Evolutionary conservation across 768 basidiomycete genomes (phyloP), one percentile per base, ranked within the genome.

Genomic region (Naematelia encephala): DNA sequence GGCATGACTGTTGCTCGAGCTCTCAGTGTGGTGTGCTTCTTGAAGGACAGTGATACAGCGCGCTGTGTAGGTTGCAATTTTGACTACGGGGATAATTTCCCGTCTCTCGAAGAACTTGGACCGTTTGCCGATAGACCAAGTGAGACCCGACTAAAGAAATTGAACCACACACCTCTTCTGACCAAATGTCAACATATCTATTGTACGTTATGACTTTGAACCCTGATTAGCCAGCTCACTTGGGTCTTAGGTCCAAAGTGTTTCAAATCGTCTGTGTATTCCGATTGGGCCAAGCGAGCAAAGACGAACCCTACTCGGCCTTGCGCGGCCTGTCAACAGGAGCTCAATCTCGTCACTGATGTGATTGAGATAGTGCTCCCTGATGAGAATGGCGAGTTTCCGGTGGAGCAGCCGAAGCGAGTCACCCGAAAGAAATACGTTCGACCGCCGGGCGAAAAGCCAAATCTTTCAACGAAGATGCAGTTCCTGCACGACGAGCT

Each of bases 131-230:
- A 56, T 10, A 84, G 84, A 67, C 61, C 66, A 61, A 57, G 44
- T 68, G 70, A 57, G 47, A 55, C 25, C 72, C 64, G 50, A 46
- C 34, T 26, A 30, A 76, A 69, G 48, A 64, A 64, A 55, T 48
- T 60, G 47, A 34, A 64, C 48, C 47, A 47, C 25, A 63, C 83
- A 23, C 84, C 87, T 0, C 79, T 97, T 53, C 78, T 99, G 72
- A 96, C 96, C 12, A 85, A 88, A 61, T 99, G 96, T 75, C 89
- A 91, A 69, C 96, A 99, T 76, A 82, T 98, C 27, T 97, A 89
- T 77, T 99, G 96, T 78, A 68, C 67, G 77, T 68, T 22, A 4
- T 8, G 1, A 0, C 19, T 39, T 12, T 55, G 11, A 23, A 22
- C 26, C 16, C 5, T 23, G 26, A 13, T 11, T 52, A 22, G 19